Base-by-base conservation (phyloP, 352 stramenopile genomes). In the Paralagenidium karlingii region DNA sequence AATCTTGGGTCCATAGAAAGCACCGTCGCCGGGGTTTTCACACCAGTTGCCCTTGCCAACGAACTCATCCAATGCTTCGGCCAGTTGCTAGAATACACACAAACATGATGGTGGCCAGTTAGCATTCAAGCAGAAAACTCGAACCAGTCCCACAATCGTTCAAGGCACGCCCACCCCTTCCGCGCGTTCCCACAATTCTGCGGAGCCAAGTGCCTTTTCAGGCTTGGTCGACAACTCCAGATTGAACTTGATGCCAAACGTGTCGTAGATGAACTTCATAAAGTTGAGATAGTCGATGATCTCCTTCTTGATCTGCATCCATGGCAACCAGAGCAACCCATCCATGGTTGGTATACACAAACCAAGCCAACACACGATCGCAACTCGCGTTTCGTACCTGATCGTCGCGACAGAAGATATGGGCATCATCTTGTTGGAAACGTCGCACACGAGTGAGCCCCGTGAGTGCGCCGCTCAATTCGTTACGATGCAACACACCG, bases 1-100 rank as follows among this genome's bases (percentile, higher is more conserved):
- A 64, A 99, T 98, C 74, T 99, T 99, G 10, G 95, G 95, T 21
- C 95, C 95, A 68, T 99, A 99, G 66, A 99, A 99, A 27, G 95
- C 95, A 49, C 95, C 95, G 58, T 99, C 95, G 32, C 93, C 95
- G 12, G 94, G 87, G 56, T 99, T 98, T 33, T 96, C 80, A 38
- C 78, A 77, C 95, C 95, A 99, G 40, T 96, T 93, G 39, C 91
- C 91, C 37, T 86, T 82, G 15, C 94, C 94, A 31, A 76, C 66
- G 46, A 98, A 98, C 39, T 85, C 73, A 54, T 99, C 80, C 53
- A 99, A 83, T 10, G 94, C 94, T 52, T 81, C 66, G 12, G 71
- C 73, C 21, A 99, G 63, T 52, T 79, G 65, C 8, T n/a, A n/a
- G n/a, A 40, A 40, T 24, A 22, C 5, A n/a, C n/a, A n/a, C n/a